Conservation (phyloP, 164 flowering plant species). For the Hamamelis virginiana region DNA sequence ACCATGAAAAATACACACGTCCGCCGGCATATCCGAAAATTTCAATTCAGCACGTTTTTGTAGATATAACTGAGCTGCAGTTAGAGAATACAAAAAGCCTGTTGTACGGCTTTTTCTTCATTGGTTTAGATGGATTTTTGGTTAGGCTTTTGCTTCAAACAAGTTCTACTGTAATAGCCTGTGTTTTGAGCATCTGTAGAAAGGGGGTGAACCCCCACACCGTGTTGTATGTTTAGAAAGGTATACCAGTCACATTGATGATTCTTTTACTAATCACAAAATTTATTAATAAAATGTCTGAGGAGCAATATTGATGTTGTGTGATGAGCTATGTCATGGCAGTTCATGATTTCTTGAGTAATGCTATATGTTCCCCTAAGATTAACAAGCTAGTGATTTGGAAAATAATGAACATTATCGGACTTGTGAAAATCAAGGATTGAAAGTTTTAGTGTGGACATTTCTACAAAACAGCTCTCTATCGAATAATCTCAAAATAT, state of each 20-base stretch:
- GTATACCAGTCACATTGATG: not conserved
- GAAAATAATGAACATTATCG: no score
- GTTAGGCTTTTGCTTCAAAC: not conserved
- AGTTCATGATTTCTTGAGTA: no score
- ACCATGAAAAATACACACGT: not conserved
- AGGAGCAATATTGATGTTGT: no score
- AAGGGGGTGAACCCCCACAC: not conserved
- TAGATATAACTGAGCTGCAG: conserved; percentile 1
- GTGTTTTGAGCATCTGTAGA: not conserved
- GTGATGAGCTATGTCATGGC: no score
- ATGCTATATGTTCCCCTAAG: no score
- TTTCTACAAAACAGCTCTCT: no score
- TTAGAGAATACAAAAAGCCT: not conserved
- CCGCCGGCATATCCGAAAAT: not conserved
- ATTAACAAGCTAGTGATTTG: no score
- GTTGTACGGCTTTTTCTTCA: not conserved
- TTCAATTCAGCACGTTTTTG: not conserved
- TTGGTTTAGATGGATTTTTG: not conserved
- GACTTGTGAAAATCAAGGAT: no score
- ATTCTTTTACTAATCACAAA: not conserved
- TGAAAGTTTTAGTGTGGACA: no score
- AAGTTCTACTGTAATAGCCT: not conserved
- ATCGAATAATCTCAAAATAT: no score
- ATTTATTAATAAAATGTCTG: not conserved
- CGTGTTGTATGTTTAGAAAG: not conserved